Evolutionary conservation across 768 basidiomycete genomes (phyloP).

Genomic region (Amanita pseudoporphyria): DNA sequence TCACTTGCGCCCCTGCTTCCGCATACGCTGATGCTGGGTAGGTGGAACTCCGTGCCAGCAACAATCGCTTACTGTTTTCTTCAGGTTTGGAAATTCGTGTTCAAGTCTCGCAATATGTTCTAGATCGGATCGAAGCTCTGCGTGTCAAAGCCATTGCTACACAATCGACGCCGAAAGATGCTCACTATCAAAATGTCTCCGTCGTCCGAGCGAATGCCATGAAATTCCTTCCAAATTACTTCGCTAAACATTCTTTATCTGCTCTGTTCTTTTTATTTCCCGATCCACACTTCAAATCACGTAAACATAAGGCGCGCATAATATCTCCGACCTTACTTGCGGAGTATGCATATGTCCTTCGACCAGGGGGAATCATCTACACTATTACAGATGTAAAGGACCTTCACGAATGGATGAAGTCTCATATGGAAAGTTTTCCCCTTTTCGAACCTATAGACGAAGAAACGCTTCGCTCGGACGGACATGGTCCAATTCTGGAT

Average conservation of each 20-base stretch:
- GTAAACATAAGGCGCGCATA: slow-evolving; percentile 98
- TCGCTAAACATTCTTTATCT: slow-evolving; percentile 80
- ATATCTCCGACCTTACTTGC: slow-evolving; percentile 96
- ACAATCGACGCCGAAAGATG: slow-evolving; percentile 16
- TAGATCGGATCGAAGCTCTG: slow-evolving; percentile 88
- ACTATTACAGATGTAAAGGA: slow-evolving; percentile 97
- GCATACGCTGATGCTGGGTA: slow-evolving; percentile 89
- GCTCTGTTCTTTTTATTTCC: slow-evolving; percentile 98
- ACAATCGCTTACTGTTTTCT: slow-evolving; percentile 3
- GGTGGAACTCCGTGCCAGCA: slow-evolving; percentile 16
- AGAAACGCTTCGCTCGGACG: slow-evolving; percentile 62
- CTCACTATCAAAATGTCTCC: slow-evolving; percentile 79
- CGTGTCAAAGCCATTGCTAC: slow-evolving; percentile 46
- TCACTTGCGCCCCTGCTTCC: slow-evolving; percentile 86
- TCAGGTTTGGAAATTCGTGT: slow-evolving; percentile 95
- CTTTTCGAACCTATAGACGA: slow-evolving; percentile 77
- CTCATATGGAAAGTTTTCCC: slow-evolving; percentile 81
- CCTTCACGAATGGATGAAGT: slow-evolving; percentile 91
- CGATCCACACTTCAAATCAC: slow-evolving; percentile 95
- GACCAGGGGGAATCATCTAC: slow-evolving; percentile 92
- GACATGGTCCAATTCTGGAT: slow-evolving; percentile 70
- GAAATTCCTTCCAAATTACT: slow-evolving; percentile 98
- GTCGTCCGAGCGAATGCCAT: slow-evolving; percentile 95
- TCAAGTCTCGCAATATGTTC: slow-evolving; percentile 93
- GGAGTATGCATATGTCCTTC: slow-evolving; percentile 91